These are phyloP conservation scores for Ceratocystiopsis brevicomis DNA, from an alignment of 2,329 filamentous ascomycete genomes.

Conservation along the genomic window DNA sequence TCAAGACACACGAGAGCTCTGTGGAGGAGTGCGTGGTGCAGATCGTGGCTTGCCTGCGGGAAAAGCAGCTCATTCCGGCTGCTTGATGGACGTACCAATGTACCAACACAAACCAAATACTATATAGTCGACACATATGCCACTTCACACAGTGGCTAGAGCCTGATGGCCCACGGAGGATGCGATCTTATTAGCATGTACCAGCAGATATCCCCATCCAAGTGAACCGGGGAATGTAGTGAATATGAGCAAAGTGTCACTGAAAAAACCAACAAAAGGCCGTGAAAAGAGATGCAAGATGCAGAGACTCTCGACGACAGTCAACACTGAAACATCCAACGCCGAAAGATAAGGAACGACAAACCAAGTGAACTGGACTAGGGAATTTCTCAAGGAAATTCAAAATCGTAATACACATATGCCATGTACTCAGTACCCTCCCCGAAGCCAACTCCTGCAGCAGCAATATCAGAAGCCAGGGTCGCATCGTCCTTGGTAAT, in stretches of 20 bases:
- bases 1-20: constrained; percentile 61
- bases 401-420: constrained; percentile 94
- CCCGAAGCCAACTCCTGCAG: constrained; percentile 45
- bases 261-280: too few species aligned
- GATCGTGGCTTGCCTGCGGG: constrained; percentile 63
- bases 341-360: neutral
- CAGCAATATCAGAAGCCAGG: constrained; percentile 66
- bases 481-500: constrained; percentile 76
- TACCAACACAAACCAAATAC: neutral
- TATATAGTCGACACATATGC: too few species aligned
- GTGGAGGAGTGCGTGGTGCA: constrained; percentile 77
- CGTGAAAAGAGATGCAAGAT: too few species aligned
- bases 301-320: too few species aligned
- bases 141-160: too few species aligned
- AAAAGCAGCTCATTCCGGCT: constrained; percentile 36
- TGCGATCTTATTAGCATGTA: too few species aligned
- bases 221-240: too few species aligned
- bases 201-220: too few species aligned
- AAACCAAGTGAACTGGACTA: neutral
- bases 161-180: too few species aligned
- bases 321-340: too few species aligned
- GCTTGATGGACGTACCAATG: neutral
- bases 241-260: too few species aligned
- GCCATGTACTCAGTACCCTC: constrained; percentile 78
- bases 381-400: constrained; percentile 33